phyloP scores from a whole-genome alignment of 2,329 filamentous ascomycete genomes.

The Bimuria novae-zelandiae region DNA sequence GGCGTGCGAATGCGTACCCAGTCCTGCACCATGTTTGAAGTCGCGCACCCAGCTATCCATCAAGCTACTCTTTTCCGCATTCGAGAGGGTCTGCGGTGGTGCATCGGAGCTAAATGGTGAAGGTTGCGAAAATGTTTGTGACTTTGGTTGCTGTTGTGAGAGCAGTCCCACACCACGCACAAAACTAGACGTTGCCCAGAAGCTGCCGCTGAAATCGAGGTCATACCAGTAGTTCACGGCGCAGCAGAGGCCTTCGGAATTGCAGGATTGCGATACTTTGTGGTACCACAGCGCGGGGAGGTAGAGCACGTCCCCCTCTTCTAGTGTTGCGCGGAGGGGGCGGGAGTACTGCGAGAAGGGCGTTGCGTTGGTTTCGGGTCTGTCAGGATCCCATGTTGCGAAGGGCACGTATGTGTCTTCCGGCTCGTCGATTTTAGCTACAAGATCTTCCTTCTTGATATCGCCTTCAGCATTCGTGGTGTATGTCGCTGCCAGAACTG shows the following conservation, averaged over 20 bases:
- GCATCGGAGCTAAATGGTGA: too few relatives aligned
- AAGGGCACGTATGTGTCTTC: slow-evolving; percentile 61
- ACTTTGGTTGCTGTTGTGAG: neutral
- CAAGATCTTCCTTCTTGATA: slow-evolving; percentile 25
- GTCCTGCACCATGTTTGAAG: neutral
- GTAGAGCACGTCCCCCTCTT: slow-evolving; percentile 80
- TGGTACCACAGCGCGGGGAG: slow-evolving; percentile 82
- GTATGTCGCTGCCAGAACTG: slow-evolving; percentile 61
- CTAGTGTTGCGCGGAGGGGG: slow-evolving; percentile 69
- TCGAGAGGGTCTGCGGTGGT: too few relatives aligned
- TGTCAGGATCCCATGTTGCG: slow-evolving; percentile 75
- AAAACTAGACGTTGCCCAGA: slow-evolving; percentile 67
- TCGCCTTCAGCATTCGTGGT: too few relatives aligned
- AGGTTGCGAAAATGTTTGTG: neutral
- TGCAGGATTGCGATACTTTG: slow-evolving; percentile 75
- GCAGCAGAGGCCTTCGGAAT: slow-evolving; percentile 71
- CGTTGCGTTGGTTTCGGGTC: slow-evolving; percentile 53
- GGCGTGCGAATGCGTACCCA: neutral
- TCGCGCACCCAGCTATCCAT: neutral
- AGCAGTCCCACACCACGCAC: slow-evolving; percentile 40
- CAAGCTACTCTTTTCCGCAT: neutral
- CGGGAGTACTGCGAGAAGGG: slow-evolving; percentile 63
- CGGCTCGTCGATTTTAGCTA: slow-evolving; percentile 39
- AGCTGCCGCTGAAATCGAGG: slow-evolving; percentile 73
- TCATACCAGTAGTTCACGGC: slow-evolving; percentile 90